A percentile compares a stretch with the other conserved stretches of the same genome.
These are phyloP conservation scores for Mycosphaerella sp. DNA, from an alignment of 2,329 filamentous ascomycete genomes.

Conservation along the genomic window DNA sequence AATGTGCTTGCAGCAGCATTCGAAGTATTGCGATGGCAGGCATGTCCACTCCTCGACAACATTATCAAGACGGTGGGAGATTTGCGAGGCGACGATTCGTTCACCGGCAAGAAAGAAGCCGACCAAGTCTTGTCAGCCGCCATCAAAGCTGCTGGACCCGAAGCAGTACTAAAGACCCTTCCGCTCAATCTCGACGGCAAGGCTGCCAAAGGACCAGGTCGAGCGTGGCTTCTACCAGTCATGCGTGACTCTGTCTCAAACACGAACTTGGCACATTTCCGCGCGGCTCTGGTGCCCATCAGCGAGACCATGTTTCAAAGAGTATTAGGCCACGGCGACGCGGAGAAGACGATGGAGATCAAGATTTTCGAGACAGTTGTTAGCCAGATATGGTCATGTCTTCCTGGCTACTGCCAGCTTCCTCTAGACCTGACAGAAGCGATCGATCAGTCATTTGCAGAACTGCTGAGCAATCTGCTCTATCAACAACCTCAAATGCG, in stretches of 20 bases:
- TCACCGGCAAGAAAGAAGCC: conserved; percentile 89
- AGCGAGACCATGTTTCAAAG: conserved; percentile 86
- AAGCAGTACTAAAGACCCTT: conserved; percentile 71
- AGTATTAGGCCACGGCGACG: conserved; percentile 72
- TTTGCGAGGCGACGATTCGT: conserved; percentile 78
- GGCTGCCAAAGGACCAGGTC: conserved; percentile 68
- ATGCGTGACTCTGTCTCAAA: conserved; percentile 86
- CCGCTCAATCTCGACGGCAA: conserved; percentile 73
- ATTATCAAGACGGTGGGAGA: conserved; percentile 78
- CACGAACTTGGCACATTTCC: conserved; percentile 80
- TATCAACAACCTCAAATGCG: conserved; percentile 88
- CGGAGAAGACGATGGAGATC: conserved; percentile 87
- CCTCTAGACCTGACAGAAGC: conserved; percentile 62
- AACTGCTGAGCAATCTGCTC: conserved; percentile 82
- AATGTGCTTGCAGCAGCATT: conserved; percentile 82
- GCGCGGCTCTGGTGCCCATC: conserved; percentile 75
- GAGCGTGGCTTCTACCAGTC: conserved; percentile 91
- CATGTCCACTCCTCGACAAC: conserved; percentile 68
- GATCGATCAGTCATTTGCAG: conserved; percentile 84
- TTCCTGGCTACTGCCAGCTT: conserved; percentile 92
- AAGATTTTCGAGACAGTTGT: conserved; percentile 98
- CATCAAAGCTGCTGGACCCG: conserved; percentile 82
- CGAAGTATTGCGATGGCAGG: conserved; percentile 76
- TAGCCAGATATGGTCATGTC: conserved; percentile 87
- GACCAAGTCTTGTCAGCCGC: conserved; percentile 85